Evolutionary conservation across 179 eudicot genomes (phyloP).

Genomic region (Heliamphora ciliata): DNA sequence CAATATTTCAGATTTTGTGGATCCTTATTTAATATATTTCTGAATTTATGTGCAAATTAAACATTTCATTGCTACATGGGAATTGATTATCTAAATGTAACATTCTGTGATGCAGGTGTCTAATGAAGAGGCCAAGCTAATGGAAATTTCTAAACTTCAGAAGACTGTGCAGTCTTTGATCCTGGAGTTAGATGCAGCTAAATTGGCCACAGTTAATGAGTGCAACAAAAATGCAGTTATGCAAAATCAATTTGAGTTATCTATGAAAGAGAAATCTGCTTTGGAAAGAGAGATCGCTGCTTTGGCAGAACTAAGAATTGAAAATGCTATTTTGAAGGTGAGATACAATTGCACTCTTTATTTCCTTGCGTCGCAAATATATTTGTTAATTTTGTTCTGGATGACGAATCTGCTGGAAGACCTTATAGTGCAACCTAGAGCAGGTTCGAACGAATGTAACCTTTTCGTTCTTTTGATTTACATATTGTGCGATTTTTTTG

Average conservation of each 20-base stretch:
- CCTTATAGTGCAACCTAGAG: background rate
- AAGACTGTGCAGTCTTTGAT: slow-evolving; percentile 50
- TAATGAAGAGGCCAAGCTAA: slow-evolving; percentile 68
- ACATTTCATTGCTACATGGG: background rate
- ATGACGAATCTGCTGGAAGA: background rate
- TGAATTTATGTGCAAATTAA: background rate
- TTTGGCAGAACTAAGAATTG: slow-evolving; percentile 51
- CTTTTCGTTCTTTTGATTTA: background rate
- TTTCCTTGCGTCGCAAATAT: background rate
- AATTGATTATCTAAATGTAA: background rate
- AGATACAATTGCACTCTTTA: background rate
- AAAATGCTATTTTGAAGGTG: slow-evolving; percentile 67
- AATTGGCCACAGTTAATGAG: slow-evolving; percentile 56
- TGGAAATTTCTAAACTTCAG: slow-evolving; percentile 67
- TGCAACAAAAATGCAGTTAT: slow-evolving; percentile 53
- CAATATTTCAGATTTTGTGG: background rate
- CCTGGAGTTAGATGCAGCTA: slow-evolving; percentile 71
- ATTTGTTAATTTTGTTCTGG: slow-evolving; percentile 1
- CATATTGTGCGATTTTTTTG: background rate
- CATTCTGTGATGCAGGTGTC: slow-evolving; percentile 48
- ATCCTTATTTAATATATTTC: background rate
- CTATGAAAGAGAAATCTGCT: slow-evolving; percentile 60
- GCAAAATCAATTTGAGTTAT: slow-evolving; percentile 51
- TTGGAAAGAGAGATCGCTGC: slow-evolving; percentile 46
- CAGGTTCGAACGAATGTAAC: background rate